Base-by-base conservation (phyloP, 2,329 filamentous ascomycete genomes). In the Xylaria digitata region DNA sequence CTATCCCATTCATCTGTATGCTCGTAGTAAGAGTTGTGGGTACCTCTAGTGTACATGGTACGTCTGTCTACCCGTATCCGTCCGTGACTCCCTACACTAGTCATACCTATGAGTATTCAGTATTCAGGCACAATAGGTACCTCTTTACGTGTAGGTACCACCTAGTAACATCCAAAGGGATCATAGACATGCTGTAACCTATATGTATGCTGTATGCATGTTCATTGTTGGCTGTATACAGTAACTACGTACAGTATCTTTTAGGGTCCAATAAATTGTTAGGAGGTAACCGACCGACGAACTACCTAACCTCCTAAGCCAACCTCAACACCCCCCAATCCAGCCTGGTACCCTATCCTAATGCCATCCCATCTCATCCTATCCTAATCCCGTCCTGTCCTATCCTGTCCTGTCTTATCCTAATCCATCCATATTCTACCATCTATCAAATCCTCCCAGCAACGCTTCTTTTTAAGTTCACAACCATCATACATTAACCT, bases 401-500 rank as follows among this genome's bases (percentile, higher is more conserved):
- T n/a, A n/a, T 55, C 50, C 15, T n/a, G 19, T 21, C 8, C n/a
- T 21, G 19, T 21, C 43, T 6, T 48, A 23, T 48, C 45, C 45
- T 11, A 23, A 23, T 48, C 45, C 45, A 23, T 23, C 21, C 21
- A 21, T 48, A 9, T 13, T 13, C 11, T 2, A 9, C 45, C 54
- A 23, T 48, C 46, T 54, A 48, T 53, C 59, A 37, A 30, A 26
- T 19, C 59, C 26, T 63, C 64, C 23, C 64, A 65, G 56, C 52
- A 61, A 52, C 58, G 49, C 43, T 17, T 21, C 43, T 62, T 62
- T 48, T 59, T 19, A 52, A 63, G 48, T 55, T 55, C 32, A 55
- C 59, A 55, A 40, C 55, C 55, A 54, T 59, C 56, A 26, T 42
- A 32, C 30, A 58, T 60, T 60, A 52, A 62, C 58, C 49, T 62